phyloP scores from a whole-genome alignment of 345 rosid species.

The Eucalyptus sp. region DNA sequence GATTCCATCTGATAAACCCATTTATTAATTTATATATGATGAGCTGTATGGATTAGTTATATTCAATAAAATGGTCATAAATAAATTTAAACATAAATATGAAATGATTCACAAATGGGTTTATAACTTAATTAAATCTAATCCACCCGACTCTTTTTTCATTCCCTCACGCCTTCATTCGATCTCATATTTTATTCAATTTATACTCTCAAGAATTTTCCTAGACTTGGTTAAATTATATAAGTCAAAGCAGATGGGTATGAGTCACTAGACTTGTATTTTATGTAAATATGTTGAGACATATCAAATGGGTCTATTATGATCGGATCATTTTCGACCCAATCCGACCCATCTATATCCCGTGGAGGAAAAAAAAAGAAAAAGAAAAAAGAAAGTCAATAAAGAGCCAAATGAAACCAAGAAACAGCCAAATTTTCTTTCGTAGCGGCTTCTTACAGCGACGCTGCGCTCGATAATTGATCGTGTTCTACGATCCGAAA shows the following conservation, averaged over 20 bases:
- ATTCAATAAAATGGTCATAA: no score
- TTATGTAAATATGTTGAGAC: accelerated
- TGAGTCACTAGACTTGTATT: accelerated
- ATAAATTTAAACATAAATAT: no score
- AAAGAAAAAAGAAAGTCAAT: not conserved
- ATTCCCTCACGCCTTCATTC: accelerated
- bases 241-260: no score
- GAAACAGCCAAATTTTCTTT: not conserved
- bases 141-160: no score
- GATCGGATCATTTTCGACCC: no score
- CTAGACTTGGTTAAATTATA: no score
- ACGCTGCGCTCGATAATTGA: not conserved
- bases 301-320: accelerated
- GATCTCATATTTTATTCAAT: no score
- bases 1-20: accelerated
- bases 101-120: no score
- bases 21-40: no score
- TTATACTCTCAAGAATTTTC: no score
- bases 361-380: not conserved
- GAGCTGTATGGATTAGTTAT: no score
- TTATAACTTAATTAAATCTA: no score
- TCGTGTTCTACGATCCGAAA: not conserved
- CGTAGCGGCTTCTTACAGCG: not conserved
- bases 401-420: not conserved
- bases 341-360: accelerated